These are phyloP conservation scores for Fusarium drepaniforme DNA, from an alignment of 2,329 filamentous ascomycete genomes.

Conservation along the genomic window DNA sequence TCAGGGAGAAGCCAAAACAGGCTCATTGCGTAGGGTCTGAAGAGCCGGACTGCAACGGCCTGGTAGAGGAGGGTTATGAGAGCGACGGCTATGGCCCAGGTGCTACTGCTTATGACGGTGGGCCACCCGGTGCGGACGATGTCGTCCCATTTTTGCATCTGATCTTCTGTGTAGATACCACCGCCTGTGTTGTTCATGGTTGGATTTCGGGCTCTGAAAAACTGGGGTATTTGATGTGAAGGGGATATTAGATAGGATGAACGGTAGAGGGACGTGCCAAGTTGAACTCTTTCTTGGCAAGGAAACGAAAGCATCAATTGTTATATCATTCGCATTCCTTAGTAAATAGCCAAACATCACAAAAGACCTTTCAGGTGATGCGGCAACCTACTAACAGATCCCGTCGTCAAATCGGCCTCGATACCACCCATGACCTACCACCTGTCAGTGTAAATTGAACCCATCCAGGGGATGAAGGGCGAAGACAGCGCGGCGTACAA, in stretches of 20 bases:
- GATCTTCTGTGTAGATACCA: background rate
- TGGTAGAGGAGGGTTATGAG: constrained; percentile 15
- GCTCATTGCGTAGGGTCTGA: constrained; percentile 4
- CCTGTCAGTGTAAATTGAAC: background rate
- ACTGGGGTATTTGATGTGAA: background rate
- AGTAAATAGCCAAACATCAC: too few species aligned
- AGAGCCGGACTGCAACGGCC: constrained; percentile 8
- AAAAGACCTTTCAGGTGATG: background rate
- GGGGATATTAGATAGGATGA: background rate
- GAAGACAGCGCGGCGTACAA: background rate
- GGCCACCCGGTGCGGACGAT: constrained; percentile 8
- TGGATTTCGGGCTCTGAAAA: background rate
- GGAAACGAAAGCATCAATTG: background rate
- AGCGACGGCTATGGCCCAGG: constrained; percentile 10
- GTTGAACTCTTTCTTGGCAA: background rate
- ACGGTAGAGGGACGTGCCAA: background rate
- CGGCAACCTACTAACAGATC: background rate
- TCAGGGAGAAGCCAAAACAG: constrained; percentile 8
- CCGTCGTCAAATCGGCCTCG: background rate
- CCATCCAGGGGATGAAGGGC: background rate
- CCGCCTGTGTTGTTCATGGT: background rate
- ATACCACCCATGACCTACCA: background rate
- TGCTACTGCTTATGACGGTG: constrained; percentile 8
- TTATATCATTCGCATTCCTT: too few species aligned
- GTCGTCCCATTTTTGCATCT: constrained; percentile 3